phyloP scores from a whole-genome alignment of 805 yeast genomes.

The Vanderwaltozyma polyspora region DNA sequence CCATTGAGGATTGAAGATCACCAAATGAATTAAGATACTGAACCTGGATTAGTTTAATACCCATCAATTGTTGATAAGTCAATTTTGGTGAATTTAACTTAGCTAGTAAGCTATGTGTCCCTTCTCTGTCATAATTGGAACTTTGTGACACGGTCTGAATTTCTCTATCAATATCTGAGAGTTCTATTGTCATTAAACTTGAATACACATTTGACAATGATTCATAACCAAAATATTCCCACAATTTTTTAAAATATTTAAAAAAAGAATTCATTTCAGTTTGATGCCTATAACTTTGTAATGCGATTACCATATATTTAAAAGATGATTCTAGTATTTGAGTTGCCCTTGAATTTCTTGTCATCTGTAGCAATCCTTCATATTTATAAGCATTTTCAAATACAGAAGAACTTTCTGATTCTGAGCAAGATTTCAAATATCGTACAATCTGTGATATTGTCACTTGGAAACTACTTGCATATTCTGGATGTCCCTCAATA shows the following conservation, averaged over 20 bases:
- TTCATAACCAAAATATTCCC: conserved; percentile 15
- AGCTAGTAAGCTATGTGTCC: not conserved
- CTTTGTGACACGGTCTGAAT: conserved; percentile 6
- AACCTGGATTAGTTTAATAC: conserved; percentile 31
- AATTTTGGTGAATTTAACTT: conserved; percentile 27
- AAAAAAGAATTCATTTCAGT: conserved; percentile 1
- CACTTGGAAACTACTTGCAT: conserved; percentile 39
- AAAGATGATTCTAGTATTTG: conserved; percentile 44
- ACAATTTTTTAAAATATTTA: conserved; percentile 6
- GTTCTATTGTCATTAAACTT: not conserved
- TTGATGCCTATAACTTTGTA: conserved; percentile 30
- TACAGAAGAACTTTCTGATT: conserved; percentile 16
- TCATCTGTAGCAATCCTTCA: conserved; percentile 45
- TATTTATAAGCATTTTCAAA: conserved; percentile 53
- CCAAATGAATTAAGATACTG: conserved; percentile 29
- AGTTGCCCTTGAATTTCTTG: conserved; percentile 38
- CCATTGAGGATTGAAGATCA: conserved; percentile 21
- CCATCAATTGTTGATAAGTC: conserved; percentile 28
- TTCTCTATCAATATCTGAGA: conserved; percentile 3
- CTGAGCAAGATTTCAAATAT: conserved; percentile 31
- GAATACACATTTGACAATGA: conserved; percentile 10
- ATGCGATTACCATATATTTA: conserved; percentile 44
- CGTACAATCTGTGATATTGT: conserved; percentile 57
- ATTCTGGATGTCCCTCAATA: conserved; percentile 53
- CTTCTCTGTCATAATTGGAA: not conserved